Base-by-base conservation (phyloP, 169 alveolate species). In the Eimeria praecox region DNA sequence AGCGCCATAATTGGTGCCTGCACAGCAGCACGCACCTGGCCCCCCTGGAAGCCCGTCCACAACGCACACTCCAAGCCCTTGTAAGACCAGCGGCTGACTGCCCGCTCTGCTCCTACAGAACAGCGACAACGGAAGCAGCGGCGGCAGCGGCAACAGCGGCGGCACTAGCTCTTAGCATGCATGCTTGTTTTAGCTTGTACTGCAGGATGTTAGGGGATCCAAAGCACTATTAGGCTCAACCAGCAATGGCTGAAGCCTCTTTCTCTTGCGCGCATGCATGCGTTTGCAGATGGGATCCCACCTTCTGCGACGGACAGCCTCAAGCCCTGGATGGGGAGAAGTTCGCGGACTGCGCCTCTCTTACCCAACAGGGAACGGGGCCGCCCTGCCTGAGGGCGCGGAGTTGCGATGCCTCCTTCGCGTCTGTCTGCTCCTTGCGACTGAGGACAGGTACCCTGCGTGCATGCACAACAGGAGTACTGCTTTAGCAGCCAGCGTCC, bases 251-350 rank as follows among this genome's bases (percentile, higher is more conserved):
- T 35, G 85, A 9, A 9, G n/a, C n/a, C n/a, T 2, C 30, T 73
- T 18, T 35, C 42, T 64, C 42, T n/a, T 75, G 8, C 56, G 85
- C 24, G 85, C 59, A 42, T 78, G 69, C 66, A n/a, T 24, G 40
- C 66, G 89, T 82, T 35, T 24, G 75, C 46, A 83, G 91, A 3
- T 83, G 91, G 91, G 75, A 83, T 27, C 77, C 75, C 33, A 5
- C 33, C 22, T 83, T 83, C 77, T 83, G 91, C 77, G 75, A 83
- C 54, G 71, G 77, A 30, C 91, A 83, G 16, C 91, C 91, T 16
- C 75, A 30, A 83, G 49, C 49, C 10, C 71, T 52, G 91, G 75
- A 52, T 38, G 71, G 77, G 3, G 54, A 18, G 52, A 83, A 83
- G 16, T 83, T 52, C 35, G 91, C 91, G 24, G 91, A 83, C 59